Evolutionary conservation across 208 protist species (phyloP).

Genomic region (Naegleria gruberi): DNA sequence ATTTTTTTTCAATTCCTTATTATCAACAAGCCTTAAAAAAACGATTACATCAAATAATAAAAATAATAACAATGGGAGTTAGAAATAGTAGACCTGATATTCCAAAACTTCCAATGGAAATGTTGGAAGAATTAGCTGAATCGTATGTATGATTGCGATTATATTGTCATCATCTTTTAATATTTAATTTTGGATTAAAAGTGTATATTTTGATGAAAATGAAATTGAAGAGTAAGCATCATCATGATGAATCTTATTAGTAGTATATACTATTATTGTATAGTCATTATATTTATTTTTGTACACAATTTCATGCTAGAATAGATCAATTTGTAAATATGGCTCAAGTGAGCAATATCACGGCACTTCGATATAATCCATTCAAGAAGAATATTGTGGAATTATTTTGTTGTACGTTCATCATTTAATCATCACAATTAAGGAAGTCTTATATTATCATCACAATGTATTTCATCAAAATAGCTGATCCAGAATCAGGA

Average conservation of each 20-base stretch:
- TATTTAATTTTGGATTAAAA: not conserved
- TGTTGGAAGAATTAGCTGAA: not conserved
- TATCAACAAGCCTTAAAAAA: too few relatives aligned
- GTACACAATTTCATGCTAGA: not conserved
- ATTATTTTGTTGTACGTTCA: constrained; percentile 14
- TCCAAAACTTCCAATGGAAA: not conserved
- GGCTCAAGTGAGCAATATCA: not conserved
- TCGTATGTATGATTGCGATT: not conserved
- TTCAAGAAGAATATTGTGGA: not conserved
- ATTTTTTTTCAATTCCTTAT: too few relatives aligned
- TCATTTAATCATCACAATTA: not conserved
- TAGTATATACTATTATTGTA: too few relatives aligned
- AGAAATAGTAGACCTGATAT: not conserved
- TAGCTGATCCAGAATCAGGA: not conserved
- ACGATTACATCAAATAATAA: too few relatives aligned
- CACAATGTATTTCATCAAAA: not conserved
- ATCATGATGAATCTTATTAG: too few relatives aligned
- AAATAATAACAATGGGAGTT: too few relatives aligned
- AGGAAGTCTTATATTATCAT: too few relatives aligned
- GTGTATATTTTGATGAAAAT: not conserved
- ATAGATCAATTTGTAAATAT: not conserved
- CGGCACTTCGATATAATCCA: not conserved
- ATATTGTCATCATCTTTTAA: not conserved
- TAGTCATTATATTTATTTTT: not conserved
- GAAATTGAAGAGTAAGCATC: not conserved